phyloP scores from a whole-genome alignment of 2,329 filamentous ascomycete species.

The Pseudocercospora crystallina region DNA sequence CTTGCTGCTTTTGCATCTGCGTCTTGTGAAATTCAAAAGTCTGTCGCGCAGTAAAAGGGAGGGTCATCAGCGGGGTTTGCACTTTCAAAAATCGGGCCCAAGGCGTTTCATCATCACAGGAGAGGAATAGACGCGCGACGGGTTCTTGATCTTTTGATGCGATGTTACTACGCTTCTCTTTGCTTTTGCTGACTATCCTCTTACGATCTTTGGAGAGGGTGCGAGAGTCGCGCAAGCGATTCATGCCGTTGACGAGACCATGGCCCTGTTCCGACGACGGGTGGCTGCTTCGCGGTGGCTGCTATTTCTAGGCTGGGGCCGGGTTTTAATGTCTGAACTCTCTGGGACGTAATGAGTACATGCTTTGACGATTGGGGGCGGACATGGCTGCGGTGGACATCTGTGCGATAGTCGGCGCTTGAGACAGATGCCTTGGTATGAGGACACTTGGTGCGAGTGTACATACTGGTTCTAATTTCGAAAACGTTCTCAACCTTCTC shows the following conservation, averaged over 20 bases:
- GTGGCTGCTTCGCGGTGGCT: constrained; percentile 12
- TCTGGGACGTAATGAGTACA: constrained; percentile 13
- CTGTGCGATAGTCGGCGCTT: constrained; percentile 3
- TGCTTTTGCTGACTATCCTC: constrained; percentile 10
- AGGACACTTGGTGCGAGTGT: constrained; percentile 16
- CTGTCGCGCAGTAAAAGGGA: constrained; percentile 13
- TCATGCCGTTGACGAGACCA: background rate
- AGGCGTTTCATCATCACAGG: constrained; percentile 9
- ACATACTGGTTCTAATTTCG: constrained; percentile 15
- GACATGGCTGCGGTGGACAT: background rate
- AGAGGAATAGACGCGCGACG: background rate
- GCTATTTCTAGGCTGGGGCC: constrained; percentile 3
- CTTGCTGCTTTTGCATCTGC: constrained; percentile 6
- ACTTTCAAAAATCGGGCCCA: constrained; percentile 15
- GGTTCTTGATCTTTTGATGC: constrained; percentile 15
- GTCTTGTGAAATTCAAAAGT: constrained; percentile 14
- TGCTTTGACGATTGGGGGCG: constrained; percentile 9
- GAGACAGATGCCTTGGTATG: constrained; percentile 7
- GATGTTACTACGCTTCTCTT: constrained; percentile 18
- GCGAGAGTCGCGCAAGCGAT: background rate
- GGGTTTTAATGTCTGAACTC: constrained; percentile 8
- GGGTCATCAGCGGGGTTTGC: constrained; percentile 8
- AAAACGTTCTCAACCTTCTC: constrained; percentile 3
- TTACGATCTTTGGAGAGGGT: constrained; percentile 9
- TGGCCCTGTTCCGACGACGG: constrained; percentile 2